phyloP scores from a whole-genome alignment of 768 basidiomycete genomes.

The Myochromella boudieri region DNA sequence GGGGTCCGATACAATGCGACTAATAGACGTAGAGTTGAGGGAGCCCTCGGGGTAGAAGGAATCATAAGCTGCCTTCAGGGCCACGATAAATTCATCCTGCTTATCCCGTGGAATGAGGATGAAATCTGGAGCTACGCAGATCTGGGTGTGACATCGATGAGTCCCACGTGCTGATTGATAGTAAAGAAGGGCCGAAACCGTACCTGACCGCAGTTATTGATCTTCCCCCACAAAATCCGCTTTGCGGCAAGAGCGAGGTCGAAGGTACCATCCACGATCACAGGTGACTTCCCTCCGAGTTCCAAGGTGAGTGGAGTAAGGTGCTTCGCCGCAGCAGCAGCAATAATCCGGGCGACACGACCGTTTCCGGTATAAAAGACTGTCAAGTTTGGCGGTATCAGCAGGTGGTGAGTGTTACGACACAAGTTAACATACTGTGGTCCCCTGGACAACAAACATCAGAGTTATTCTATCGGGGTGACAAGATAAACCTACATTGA shows the following conservation, averaged over 20 bases:
- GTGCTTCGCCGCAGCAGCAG: slow-evolving; percentile 51
- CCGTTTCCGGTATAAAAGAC: slow-evolving; percentile 50
- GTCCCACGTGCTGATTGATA: too few relatives aligned
- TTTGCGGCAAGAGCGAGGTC: slow-evolving; percentile 48
- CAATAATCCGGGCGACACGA: slow-evolving; percentile 46
- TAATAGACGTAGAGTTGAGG: slow-evolving; percentile 39
- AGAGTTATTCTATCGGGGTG: background rate
- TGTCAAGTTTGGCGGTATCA: background rate
- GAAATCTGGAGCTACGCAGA: slow-evolving; percentile 61
- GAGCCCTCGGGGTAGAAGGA: slow-evolving; percentile 57
- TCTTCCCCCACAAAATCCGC: slow-evolving; percentile 68
- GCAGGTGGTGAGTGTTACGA: too few relatives aligned
- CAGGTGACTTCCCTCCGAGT: slow-evolving; percentile 53
- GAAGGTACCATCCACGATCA: slow-evolving; percentile 36
- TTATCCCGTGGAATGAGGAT: slow-evolving; percentile 37
- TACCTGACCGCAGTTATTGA: slow-evolving; percentile 64
- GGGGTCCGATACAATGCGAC: slow-evolving; percentile 50
- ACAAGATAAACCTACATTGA: slow-evolving; percentile 33
- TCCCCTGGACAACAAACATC: slow-evolving; percentile 21
- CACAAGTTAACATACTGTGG: slow-evolving; percentile 27
- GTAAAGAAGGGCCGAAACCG: too few relatives aligned
- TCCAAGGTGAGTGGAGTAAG: slow-evolving; percentile 58
- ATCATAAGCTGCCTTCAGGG: slow-evolving; percentile 40
- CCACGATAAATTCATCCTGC: slow-evolving; percentile 47
- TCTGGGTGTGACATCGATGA: too few relatives aligned